Evolutionary conservation across 2,329 filamentous ascomycete species (phyloP).

Genomic region (Trichophyton verrucosum): DNA sequence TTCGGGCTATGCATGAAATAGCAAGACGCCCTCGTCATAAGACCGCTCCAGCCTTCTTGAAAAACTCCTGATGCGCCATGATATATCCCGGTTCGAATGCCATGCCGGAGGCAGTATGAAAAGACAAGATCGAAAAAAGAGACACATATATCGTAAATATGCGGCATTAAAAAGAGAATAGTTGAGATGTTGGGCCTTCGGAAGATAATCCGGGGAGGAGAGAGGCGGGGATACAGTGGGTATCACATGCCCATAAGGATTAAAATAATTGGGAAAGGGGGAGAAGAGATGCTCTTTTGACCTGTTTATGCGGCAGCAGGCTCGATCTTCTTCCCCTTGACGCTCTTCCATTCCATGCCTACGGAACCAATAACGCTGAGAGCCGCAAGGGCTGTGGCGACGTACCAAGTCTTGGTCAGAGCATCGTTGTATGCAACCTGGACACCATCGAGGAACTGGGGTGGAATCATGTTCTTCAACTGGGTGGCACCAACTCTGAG

Average conservation of each 20-base stretch:
- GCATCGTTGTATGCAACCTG: conserved; percentile 52
- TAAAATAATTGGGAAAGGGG: not conserved
- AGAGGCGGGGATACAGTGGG: not conserved
- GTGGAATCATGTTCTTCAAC: conserved; percentile 42
- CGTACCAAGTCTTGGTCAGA: conserved; percentile 47
- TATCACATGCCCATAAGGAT: not conserved
- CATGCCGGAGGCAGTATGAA: not conserved
- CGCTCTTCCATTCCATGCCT: conserved; percentile 45
- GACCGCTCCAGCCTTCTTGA: not conserved
- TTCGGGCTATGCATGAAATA: not conserved
- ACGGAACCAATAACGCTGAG: conserved; percentile 44
- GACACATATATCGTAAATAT: not conserved
- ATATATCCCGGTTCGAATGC: not conserved
- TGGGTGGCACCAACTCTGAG: conserved; percentile 44
- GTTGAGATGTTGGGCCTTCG: not conserved
- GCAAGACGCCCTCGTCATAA: not conserved
- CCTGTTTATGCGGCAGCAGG: conserved; percentile 6
- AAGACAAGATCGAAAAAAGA: not conserved
- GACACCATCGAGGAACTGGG: conserved; percentile 41
- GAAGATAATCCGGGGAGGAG: not conserved
- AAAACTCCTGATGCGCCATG: not conserved
- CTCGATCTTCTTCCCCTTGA: conserved; percentile 12
- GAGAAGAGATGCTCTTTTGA: not conserved
- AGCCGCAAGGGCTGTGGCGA: conserved; percentile 44
- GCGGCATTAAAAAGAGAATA: not conserved